Percentiles rank a stretch among this genome's conserved stretches.
Evolutionary conservation across 2,329 filamentous ascomycete genomes (phyloP).

Genomic region (Didymella glomerata): DNA sequence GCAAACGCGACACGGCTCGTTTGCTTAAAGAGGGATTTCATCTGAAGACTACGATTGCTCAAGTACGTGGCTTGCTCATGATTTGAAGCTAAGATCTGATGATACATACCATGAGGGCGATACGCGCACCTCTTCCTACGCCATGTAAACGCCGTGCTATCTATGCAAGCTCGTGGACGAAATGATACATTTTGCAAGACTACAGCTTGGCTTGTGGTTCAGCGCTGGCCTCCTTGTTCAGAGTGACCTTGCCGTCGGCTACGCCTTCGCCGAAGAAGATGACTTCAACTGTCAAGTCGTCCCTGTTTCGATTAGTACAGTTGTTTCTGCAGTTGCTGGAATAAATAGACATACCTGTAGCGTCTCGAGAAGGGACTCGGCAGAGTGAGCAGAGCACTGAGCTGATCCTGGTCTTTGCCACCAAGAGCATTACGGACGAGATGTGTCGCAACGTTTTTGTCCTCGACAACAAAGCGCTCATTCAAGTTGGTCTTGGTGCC

Average conservation of each 20-base stretch:
- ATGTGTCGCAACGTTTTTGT: conserved; percentile 96
- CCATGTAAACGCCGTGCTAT: conserved; percentile 19
- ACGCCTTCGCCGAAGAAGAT: conserved; percentile 93
- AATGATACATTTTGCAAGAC: not conserved
- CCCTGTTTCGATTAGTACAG: conserved; percentile 62
- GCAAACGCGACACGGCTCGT: too few species aligned
- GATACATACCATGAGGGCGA: conserved; percentile 11
- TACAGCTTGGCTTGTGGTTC: conserved; percentile 60
- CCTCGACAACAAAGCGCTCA: conserved; percentile 89
- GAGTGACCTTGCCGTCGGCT: conserved; percentile 77
- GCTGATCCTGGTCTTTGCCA: conserved; percentile 90
- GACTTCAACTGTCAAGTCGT: conserved; percentile 96
- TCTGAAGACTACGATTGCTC: too few species aligned
- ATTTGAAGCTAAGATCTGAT: conserved; percentile 1
- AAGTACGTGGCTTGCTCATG: not conserved
- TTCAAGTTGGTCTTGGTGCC: conserved; percentile 77
- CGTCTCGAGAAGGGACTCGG: conserved; percentile 89
- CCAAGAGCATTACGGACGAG: conserved; percentile 94
- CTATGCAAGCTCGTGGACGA: conserved; percentile 3
- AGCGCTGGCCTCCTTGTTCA: conserved; percentile 87
- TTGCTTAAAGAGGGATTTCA: too few species aligned
- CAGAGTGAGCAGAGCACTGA: conserved; percentile 89
- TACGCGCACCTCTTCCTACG: conserved; percentile 10
- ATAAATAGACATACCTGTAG: conserved; percentile 72
- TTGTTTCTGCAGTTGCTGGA: too few species aligned